Conservation (phyloP, 2,329 filamentous ascomycete genomes). For the Xylaria multiplex region DNA sequence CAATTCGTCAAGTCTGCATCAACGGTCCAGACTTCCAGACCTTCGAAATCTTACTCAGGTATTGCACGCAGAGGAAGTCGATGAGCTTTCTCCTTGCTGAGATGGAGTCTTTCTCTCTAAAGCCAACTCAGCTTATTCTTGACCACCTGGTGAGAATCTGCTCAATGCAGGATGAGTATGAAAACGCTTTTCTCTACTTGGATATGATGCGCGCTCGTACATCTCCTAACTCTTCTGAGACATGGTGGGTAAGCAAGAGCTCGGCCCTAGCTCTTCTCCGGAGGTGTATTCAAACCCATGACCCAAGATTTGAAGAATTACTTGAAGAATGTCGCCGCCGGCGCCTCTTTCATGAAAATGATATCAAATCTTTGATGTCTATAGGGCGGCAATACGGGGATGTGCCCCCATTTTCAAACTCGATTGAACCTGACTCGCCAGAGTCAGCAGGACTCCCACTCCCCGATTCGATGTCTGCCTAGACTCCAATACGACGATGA, state of each 20-base stretch:
- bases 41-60: conserved; percentile 50
- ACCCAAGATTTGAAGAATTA: conserved; percentile 49
- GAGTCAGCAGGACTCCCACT: conserved; percentile 7
- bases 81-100: conserved; percentile 52
- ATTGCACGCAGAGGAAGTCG: conserved; percentile 44
- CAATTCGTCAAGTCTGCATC: conserved; percentile 51
- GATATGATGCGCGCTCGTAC: conserved; percentile 41
- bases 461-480: conserved; percentile 6
- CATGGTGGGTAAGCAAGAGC: conserved; percentile 48
- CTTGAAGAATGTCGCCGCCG: conserved; percentile 48
- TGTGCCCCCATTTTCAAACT: neutral
- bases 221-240: conserved; percentile 29
- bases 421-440: conserved; percentile 1
- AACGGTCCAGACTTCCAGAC: conserved; percentile 51
- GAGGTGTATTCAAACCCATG: conserved; percentile 49
- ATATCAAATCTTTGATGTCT: conserved; percentile 42
- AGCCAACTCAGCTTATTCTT: conserved; percentile 45
- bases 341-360: conserved; percentile 42
- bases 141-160: conserved; percentile 50
- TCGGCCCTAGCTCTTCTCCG: conserved; percentile 50
- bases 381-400: neutral
- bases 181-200: conserved; percentile 50
- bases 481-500: conserved; percentile 7
- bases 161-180: conserved; percentile 49
- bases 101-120: conserved; percentile 52